Evolutionary conservation across 306 rosid species (phyloP), one percentile per base, ranked within the genome.

Genomic region (Astragalus glycyphyllos): DNA sequence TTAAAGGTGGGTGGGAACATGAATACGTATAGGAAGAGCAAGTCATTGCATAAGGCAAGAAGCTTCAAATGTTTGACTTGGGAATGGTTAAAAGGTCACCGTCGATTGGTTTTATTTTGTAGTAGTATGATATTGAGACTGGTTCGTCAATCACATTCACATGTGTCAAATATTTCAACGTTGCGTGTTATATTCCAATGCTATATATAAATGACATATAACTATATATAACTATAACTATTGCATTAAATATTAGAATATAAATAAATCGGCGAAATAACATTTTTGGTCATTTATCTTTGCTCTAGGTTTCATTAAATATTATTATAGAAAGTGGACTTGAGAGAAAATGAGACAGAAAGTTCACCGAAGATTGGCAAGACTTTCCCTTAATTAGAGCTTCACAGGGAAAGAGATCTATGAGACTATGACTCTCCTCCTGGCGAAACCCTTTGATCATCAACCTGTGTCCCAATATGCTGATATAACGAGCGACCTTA

Each of bases 51-150:
- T 34, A 29, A 40, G 23, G 46, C 20, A 38, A 59, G 80, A 79
- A 77, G 77, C 55, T 81, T 79, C 64, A 40, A 4, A 37, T 48
- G 37, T 31, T 79, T 81, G 86, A 79, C 85, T 81, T 76, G 31
- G 31, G 56, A 58, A 38, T 34, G 74, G 71, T 50, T 68, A 68
- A 76, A 68, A 29, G 34, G 58, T 77, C 70, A 56, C 59, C 11
- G n/a, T 71, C 76, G 7, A 59, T 37, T 13, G 41, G 60, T 65
- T 51, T 63, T 34, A 62, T 58, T 32, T 76, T 58, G 68, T 65
- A 23, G n/a, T n/a, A n/a, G n/a, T n/a, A 5, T 11, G 44, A 50
- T 53, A 32, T 13, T 26, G 8, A 11, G 13, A 47, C 9, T 63
- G 68, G 35, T 15, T 57, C 40, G 12, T 63, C 70, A 61, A 41